Base-by-base conservation (phyloP, 2,329 filamentous ascomycete genomes). In the Fusarium begoniae region DNA sequence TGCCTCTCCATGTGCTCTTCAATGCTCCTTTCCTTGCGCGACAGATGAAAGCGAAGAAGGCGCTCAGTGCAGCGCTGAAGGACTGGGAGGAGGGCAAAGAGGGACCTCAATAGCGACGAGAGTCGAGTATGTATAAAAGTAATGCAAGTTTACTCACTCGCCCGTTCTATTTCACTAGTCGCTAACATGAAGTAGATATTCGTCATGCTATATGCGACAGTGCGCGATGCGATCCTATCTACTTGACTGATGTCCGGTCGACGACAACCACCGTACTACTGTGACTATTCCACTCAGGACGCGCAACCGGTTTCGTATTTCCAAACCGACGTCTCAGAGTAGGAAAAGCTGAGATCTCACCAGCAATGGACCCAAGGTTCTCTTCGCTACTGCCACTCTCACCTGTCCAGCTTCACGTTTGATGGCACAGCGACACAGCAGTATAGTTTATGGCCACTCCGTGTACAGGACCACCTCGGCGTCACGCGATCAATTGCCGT, bases 1-100 rank as follows among this genome's bases (percentile, higher is more conserved):
- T 88, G 75, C 82, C 92, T 18, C 80, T 94, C 47, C 88, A 89
- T 35, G 83, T 84, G 54, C 80, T 88, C 47, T 93, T 93, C 77
- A 91, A 91, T 77, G 82, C 84, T 4, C 82, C 83, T 0, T 90
- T 94, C 76, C 82, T 87, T 64, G 85, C 82, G 77, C 83, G 85
- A 41, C 91, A 94, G 78, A 82, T 82, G 53, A 85, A 83, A 77
- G 91, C 90, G 1, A 83, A 83, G 11, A 84, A 81, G 79, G 82
- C 85, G 15, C 79, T 90, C 61, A 83, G 69, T 8, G 71, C 76
- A 28, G 79, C 76, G 2, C 35, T 81, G 30, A 68, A 71, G 22
- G 74, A 80, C 8, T 74, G 65, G 63, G 71, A 70, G 24, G 45
- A 64, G 28, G 51, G 54, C 28, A 58, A 66, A 24, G 45, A 61